A percentile compares a stretch with the other conserved stretches of the same genome.
Evolutionary conservation across 1,139 yeast species (phyloP).

Genomic region (Groenewaldozyma sp.): DNA sequence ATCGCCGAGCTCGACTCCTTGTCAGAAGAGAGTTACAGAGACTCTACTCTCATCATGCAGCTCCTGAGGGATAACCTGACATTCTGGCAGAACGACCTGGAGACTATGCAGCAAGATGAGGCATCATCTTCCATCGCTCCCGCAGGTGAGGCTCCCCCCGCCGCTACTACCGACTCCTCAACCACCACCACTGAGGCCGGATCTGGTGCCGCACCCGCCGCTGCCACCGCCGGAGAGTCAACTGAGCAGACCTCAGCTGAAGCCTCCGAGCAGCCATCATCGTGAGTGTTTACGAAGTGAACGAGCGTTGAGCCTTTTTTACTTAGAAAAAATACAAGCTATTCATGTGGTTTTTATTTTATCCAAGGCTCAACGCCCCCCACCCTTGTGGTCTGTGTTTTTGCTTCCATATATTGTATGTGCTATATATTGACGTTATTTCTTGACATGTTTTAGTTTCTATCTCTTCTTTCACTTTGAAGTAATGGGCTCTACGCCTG

Average conservation of each 20-base stretch:
- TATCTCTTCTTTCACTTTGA: too few species aligned
- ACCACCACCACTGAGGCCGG: constrained; percentile 5
- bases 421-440: too few species aligned
- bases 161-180: constrained; percentile 12
- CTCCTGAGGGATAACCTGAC: constrained; percentile 97
- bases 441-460: too few species aligned
- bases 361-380: too few species aligned
- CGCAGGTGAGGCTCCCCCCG: constrained; percentile 36
- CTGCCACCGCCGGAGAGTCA: constrained; percentile 3
- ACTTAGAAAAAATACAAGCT: too few species aligned
- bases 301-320: too few species aligned
- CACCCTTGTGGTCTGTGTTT: too few species aligned
- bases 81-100: constrained; percentile 94
- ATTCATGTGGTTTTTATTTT: too few species aligned
- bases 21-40: constrained; percentile 97
- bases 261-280: too few species aligned
- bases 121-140: constrained; percentile 41
- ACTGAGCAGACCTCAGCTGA: constrained; percentile 1
- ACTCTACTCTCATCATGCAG: constrained; percentile 97
- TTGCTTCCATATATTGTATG: too few species aligned
- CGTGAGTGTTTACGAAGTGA: too few species aligned
- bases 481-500: too few species aligned
- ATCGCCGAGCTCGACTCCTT: constrained; percentile 97
- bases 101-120: constrained; percentile 50
- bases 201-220: constrained; percentile 2